Conservation (phyloP, 495 filamentous ascomycete species). For the Saxophila tyrrhenica region DNA sequence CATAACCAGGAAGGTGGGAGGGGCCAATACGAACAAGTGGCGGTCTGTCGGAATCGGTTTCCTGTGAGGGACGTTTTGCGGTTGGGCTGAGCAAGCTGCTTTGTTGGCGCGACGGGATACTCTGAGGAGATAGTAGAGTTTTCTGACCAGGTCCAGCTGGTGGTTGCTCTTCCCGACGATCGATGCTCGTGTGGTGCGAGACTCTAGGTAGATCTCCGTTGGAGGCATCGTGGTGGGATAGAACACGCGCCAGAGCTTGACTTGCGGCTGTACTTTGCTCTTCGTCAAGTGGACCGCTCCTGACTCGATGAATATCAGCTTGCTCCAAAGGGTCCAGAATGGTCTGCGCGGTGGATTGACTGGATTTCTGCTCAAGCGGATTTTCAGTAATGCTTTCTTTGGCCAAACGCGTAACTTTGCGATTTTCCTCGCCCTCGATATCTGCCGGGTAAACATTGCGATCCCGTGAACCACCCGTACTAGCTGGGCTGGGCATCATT, state of each 20-base stretch:
- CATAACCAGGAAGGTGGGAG: constrained; percentile 37
- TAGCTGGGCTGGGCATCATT: constrained; percentile 2
- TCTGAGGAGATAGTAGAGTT: background rate
- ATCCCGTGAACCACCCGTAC: background rate
- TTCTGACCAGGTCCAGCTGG: background rate
- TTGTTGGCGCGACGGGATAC: no score
- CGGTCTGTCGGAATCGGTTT: constrained; percentile 9
- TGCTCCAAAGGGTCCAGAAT: background rate
- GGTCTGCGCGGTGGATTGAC: background rate
- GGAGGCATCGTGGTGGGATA: constrained; percentile 10
- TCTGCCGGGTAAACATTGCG: background rate
- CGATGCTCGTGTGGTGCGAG: background rate
- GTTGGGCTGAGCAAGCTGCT: background rate
- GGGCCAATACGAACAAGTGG: constrained; percentile 36
- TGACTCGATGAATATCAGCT: constrained; percentile 4
- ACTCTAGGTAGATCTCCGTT: background rate
- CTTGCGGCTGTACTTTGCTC: constrained; percentile 11
- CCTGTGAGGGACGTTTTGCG: background rate
- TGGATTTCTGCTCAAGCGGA: background rate
- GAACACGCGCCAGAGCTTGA: constrained; percentile 16
- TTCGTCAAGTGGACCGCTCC: constrained; percentile 6
- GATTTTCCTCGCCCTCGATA: background rate
- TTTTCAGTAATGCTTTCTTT: background rate
- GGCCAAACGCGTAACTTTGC: background rate
- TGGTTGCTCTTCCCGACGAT: background rate